Conservation (phyloP, 192 early-diverging fungal species). For the Backusella macrospora region DNA sequence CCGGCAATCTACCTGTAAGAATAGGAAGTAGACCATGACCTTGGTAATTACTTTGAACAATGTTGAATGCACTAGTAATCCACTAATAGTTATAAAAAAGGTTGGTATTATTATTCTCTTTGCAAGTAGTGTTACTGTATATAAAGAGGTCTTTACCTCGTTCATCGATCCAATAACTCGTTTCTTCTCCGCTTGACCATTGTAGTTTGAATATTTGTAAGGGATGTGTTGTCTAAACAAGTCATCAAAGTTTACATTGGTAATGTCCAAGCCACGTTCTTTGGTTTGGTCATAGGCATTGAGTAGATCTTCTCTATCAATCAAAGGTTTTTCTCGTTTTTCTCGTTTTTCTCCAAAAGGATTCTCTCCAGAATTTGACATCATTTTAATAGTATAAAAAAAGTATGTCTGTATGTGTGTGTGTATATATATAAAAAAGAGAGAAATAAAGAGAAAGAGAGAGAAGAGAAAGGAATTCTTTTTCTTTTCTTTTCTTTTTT, state of each 20-base stretch:
- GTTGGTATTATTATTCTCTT: not conserved
- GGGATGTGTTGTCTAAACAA: not conserved
- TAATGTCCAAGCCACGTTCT: not conserved
- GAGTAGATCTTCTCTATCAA: not conserved
- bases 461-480: too few relatives aligned
- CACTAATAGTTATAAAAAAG: slow-evolving; percentile 35
- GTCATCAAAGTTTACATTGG: not conserved
- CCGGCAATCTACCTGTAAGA: not conserved
- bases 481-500: not conserved
- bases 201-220: not conserved
- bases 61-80: slow-evolving; percentile 41
- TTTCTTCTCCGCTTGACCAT: not conserved
- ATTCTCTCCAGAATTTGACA: too few relatives aligned
- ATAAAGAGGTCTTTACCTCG: not conserved
- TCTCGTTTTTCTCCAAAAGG: too few relatives aligned
- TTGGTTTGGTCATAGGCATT: not conserved
- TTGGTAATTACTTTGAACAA: slow-evolving; percentile 43
- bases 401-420: too few relatives aligned
- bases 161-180: not conserved
- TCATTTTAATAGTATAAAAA: too few relatives aligned
- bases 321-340: too few relatives aligned
- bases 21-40: not conserved
- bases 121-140: too few relatives aligned
- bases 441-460: too few relatives aligned
- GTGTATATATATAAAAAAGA: too few relatives aligned